Conservation (phyloP, 306 rosid genomes). For the Hippophae tibetana region DNA sequence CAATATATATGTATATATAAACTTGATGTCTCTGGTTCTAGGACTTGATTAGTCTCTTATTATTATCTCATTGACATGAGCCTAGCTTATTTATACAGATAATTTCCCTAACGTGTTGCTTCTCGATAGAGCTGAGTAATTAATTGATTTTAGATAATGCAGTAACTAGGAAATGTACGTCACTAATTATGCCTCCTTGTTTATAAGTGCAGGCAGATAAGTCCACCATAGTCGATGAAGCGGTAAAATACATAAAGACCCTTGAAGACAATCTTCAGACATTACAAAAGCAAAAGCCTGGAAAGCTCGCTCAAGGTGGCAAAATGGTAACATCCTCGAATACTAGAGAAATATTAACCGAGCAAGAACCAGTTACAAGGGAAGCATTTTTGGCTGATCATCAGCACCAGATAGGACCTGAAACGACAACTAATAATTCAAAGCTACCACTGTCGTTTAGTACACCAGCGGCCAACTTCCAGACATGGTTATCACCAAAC, state of each 20-base stretch:
- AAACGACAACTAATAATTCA: background rate
- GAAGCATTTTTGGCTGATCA: constrained; percentile 28
- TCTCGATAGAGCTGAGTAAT: no score
- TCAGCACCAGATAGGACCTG: background rate
- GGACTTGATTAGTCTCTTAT: no score
- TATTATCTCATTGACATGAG: no score
- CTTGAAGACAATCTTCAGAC: constrained; percentile 27
- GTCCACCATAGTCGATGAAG: constrained; percentile 49
- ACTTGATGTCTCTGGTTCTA: no score
- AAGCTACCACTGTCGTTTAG: background rate
- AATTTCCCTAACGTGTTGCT: no score
- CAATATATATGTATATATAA: no score
- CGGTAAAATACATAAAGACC: constrained; percentile 38
- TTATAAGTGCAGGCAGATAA: constrained; percentile 32
- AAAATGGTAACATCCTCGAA: no score
- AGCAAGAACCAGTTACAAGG: background rate
- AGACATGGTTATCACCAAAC: constrained; percentile 40
- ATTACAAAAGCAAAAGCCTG: constrained; percentile 22
- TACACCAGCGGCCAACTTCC: constrained; percentile 9
- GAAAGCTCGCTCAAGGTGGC: no score
- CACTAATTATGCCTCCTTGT: background rate
- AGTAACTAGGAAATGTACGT: no score
- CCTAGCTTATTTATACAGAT: no score
- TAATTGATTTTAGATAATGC: no score
- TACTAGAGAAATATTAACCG: no score